Evolutionary conservation across 1,139 yeast genomes (phyloP).

Genomic region (Debaryomyces fabryi): DNA sequence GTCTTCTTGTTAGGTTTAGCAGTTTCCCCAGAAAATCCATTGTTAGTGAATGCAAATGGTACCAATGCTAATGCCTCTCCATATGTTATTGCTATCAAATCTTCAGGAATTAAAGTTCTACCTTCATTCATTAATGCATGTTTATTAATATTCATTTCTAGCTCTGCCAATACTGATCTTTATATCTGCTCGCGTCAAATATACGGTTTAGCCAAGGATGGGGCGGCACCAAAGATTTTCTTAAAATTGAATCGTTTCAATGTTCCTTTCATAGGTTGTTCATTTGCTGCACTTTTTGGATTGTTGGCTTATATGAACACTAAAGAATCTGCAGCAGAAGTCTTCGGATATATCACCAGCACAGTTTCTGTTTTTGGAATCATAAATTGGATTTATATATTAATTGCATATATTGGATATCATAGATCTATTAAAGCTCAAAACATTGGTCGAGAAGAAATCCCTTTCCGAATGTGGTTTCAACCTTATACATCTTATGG

Average conservation of each 20-base stretch:
- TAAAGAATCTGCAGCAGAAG: not conserved
- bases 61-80: conserved; percentile 48
- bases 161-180: conserved; percentile 83
- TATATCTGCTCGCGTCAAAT: conserved; percentile 77
- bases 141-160: conserved; percentile 64
- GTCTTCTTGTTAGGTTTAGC: conserved; percentile 80
- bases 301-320: not conserved
- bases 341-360: not conserved
- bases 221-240: conserved; percentile 62
- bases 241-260: not conserved
- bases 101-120: conserved; percentile 68
- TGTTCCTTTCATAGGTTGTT: not conserved
- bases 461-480: not conserved
- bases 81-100: conserved; percentile 58
- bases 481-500: not conserved
- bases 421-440: not conserved
- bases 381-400: not conserved
- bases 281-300: not conserved
- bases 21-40: conserved; percentile 70
- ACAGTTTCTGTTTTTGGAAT: not conserved
- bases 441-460: not conserved
- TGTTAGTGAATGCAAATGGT: conserved; percentile 22
- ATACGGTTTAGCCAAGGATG: conserved; percentile 63
- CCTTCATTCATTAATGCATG: conserved; percentile 80
- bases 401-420: not conserved